phyloP scores from a whole-genome alignment of 2,329 filamentous ascomycete species.

The Monosporascus sp. region DNA sequence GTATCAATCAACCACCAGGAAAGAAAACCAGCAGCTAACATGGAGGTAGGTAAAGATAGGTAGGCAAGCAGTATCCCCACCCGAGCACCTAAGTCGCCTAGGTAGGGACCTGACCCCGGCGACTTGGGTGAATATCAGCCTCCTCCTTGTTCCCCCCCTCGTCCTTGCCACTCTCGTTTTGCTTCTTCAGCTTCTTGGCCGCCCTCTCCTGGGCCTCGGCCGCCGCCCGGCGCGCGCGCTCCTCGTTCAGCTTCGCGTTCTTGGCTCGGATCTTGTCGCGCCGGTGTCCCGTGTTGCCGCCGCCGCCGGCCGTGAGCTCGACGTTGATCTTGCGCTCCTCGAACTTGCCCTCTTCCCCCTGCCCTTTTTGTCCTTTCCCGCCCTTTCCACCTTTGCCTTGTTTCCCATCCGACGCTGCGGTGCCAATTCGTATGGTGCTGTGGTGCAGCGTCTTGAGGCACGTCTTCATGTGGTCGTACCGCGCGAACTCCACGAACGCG shows the following conservation, averaged over 20 bases:
- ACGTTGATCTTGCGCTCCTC: conserved; percentile 77
- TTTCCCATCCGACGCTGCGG: no score
- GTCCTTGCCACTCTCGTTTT: conserved; percentile 21
- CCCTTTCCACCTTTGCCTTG: no score
- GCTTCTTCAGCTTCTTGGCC: conserved; percentile 20
- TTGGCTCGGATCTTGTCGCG: conserved; percentile 76
- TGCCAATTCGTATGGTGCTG: conserved; percentile 50
- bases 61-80: not conserved
- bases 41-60: no score
- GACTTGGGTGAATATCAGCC: conserved; percentile 46
- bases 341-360: conserved; percentile 39
- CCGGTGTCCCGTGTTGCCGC: conserved; percentile 67
- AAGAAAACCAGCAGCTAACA: no score
- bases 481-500: conserved; percentile 84
- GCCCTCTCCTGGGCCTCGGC: conserved; percentile 32
- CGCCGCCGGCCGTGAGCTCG: conserved; percentile 87
- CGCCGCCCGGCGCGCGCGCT: conserved; percentile 43
- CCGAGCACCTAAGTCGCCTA: not conserved
- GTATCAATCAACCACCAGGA: no score
- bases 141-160: conserved; percentile 17
- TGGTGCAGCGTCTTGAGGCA: conserved; percentile 90
- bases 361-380: conserved; percentile 7
- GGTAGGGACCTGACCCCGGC: conserved; percentile 30
- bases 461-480: conserved; percentile 86
- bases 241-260: conserved; percentile 77